These are phyloP conservation scores for Hypoxylon crocopeplum DNA, from an alignment of 495 filamentous ascomycete species.

Conservation along the genomic window DNA sequence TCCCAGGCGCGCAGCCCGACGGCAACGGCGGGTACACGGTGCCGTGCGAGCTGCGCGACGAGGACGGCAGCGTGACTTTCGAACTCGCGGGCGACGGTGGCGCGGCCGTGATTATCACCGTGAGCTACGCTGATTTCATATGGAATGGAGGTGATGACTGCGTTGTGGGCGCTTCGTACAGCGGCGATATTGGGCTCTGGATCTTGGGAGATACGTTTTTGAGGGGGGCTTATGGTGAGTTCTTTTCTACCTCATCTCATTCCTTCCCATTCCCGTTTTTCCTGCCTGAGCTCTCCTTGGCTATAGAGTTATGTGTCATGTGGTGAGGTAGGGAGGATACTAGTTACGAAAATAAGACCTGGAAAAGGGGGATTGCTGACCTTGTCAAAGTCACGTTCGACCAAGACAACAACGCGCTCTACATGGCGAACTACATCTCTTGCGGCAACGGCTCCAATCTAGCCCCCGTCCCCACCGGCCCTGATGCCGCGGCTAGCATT, in stretches of 20 bases:
- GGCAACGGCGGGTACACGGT: constrained; percentile 61
- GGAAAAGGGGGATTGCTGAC: constrained; percentile 10
- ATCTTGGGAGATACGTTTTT: constrained; percentile 81
- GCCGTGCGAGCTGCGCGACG: constrained; percentile 63
- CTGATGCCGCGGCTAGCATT: constrained; percentile 36
- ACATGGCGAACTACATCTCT: constrained; percentile 39
- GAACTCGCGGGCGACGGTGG: constrained; percentile 50
- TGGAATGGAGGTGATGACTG: constrained; percentile 51
- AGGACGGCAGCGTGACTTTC: constrained; percentile 65
- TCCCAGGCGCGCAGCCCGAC: constrained; percentile 61
- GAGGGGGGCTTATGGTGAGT: constrained; percentile 65
- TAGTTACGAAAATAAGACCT: no score
- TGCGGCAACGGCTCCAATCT: constrained; percentile 35
- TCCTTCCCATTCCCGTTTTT: no score
- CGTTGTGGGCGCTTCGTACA: constrained; percentile 60
- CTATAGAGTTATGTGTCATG: no score
- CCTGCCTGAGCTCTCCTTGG: no score
- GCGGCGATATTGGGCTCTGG: constrained; percentile 29
- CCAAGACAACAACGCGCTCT: constrained; percentile 38
- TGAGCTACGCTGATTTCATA: constrained; percentile 71
- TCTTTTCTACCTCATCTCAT: not conserved
- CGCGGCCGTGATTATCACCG: constrained; percentile 57
- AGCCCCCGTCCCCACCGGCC: constrained; percentile 35
- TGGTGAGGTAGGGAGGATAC: no score
- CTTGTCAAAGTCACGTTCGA: constrained; percentile 37